phyloP scores from a whole-genome alignment of 1,284 basidiomycete species.

The Ceratobasidium sp. region DNA sequence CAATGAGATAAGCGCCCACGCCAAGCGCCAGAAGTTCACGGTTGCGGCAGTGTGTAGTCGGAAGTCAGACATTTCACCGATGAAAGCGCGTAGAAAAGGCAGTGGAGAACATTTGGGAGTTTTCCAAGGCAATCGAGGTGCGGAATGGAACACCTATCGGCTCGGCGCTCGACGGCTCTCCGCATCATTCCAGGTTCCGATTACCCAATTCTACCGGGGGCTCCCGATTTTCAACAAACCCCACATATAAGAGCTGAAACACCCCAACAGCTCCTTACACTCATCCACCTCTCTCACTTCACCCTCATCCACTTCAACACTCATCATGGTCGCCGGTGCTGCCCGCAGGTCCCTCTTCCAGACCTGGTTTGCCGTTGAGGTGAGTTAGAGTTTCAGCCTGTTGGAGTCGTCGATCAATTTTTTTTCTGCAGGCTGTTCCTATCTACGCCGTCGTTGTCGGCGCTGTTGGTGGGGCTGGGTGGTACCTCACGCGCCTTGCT shows the following conservation, averaged over 20 bases:
- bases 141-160: not conserved
- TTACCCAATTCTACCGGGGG: not conserved
- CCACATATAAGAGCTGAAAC: constrained; percentile 20
- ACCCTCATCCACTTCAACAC: not conserved
- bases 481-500: constrained; percentile 75
- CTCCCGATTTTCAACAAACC: constrained; percentile 21
- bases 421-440: constrained; percentile 71
- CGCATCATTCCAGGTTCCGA: constrained; percentile 20
- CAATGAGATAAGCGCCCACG: constrained; percentile 4
- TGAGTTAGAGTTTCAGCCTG: constrained; percentile 54
- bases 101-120: not conserved
- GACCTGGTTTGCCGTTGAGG: constrained; percentile 86
- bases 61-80: not conserved
- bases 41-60: not conserved
- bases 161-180: constrained; percentile 24
- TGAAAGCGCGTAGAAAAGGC: not conserved
- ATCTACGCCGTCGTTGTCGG: constrained; percentile 79
- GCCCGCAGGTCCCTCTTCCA: constrained; percentile 48
- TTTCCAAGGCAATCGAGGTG: constrained; percentile 6
- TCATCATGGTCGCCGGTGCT: constrained; percentile 41
- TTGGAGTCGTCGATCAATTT: constrained; percentile 10
- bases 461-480: constrained; percentile 66
- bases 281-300: constrained; percentile 1
- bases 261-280: constrained; percentile 12
- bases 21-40: not conserved